Percentiles rank a stretch among this genome's conserved stretches.
Evolutionary conservation across 148 eudicot genomes (phyloP).

Genomic region (Euryodendron excelsum): DNA sequence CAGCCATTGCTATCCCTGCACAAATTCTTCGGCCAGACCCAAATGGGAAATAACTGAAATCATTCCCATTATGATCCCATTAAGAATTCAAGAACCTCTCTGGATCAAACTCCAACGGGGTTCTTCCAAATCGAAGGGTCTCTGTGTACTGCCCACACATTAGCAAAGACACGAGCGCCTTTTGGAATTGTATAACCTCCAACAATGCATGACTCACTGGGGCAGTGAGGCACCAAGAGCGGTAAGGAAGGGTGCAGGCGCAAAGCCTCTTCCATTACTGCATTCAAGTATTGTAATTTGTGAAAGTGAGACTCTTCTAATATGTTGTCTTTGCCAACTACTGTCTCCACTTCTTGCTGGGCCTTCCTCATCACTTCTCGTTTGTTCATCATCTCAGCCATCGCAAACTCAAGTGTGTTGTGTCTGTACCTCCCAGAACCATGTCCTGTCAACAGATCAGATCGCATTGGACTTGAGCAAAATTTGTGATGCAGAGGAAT

Average conservation of each 20-base stretch:
- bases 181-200: conserved; percentile 1
- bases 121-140: conserved; percentile 6
- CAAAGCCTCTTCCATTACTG: background rate
- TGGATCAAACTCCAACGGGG: conserved; percentile 1
- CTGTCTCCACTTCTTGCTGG: background rate
- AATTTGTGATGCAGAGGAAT: too few relatives aligned
- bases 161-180: background rate
- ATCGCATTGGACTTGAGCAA: too few relatives aligned
- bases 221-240: background rate
- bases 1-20: conserved; percentile 27
- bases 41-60: conserved; percentile 12
- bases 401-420: background rate
- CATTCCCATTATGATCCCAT: conserved; percentile 8
- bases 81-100: conserved; percentile 9
- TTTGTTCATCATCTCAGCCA: background rate
- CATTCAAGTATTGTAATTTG: background rate
- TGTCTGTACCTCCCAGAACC: background rate
- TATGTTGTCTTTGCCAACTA: background rate
- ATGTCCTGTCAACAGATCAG: too few relatives aligned
- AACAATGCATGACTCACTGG: background rate
- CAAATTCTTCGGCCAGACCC: conserved; percentile 17
- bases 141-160: conserved; percentile 9
- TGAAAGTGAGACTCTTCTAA: background rate
- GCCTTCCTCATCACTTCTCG: background rate
- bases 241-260: background rate